Evolutionary conservation across 2,329 filamentous ascomycete species (phyloP), one percentile per base, ranked within the genome.

Genomic region (Phaeosphaeria sp.): DNA sequence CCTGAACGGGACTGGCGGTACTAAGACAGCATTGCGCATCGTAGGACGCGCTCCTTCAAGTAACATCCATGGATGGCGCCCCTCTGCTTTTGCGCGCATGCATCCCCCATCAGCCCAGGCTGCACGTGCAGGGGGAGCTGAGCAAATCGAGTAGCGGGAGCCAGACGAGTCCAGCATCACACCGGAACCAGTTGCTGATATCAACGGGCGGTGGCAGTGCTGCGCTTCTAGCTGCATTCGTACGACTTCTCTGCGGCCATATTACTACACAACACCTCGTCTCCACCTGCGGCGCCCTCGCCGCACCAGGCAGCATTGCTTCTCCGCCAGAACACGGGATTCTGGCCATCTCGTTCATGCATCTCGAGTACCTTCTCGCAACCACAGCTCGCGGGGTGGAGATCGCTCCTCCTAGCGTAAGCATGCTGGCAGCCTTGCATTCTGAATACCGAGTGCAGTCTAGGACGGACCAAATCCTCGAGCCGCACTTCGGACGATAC

Each of bases 181-280:
- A 61, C 65, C 63, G 59, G 55, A 60, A 63, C 44, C 56, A 64
- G 60, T 57, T 70, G 68, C 68, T 68, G 59, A 65, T 65, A 57
- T 64, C 56, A 50, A 57, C 3, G 63, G 61, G 69, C 66, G 63
- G 72, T 74, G 72, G 72, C 72, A 72, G 72, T 74, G 67, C 69
- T 58, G 49, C 53, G 42, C 50, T 47, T 53, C 25, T 51, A 40
- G 21, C 51, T 57, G 54, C 22, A 53, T 60, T 51, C 39, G 49
- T 42, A 25, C 48, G 22, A 47, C 44, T 22, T 27, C 49, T 45
- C 36, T 47, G 46, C 53, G 11, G 20, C 58, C 53, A 36, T 59
- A 49, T 53, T 49, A 47, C 50, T 45, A 61, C 44, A 55, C 48
- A 47, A 22, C 54, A 46, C 27, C 20, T 36, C 17, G 46, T 36